Percentiles rank a stretch among this genome's conserved stretches.
phyloP scores from a whole-genome alignment of 2,329 filamentous ascomycete species.

The Xylaria multiplex region DNA sequence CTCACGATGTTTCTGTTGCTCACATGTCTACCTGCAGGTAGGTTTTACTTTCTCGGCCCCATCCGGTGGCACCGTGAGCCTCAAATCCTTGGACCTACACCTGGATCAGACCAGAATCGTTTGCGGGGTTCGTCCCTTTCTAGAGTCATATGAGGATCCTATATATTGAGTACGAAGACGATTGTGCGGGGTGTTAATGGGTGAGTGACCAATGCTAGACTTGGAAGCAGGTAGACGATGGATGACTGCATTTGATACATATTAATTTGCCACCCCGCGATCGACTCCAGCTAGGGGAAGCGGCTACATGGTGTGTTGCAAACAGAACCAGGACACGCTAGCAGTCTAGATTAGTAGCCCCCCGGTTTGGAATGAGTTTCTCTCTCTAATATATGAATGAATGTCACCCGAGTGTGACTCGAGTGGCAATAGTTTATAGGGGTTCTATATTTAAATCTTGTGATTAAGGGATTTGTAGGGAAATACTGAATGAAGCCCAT shows the following conservation, averaged over 20 bases:
- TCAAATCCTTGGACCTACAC: slow-evolving; percentile 31
- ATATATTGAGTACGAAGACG: slow-evolving; percentile 29
- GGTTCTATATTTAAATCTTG: slow-evolving; percentile 31
- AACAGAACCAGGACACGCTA: slow-evolving; percentile 32
- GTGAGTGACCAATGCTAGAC: slow-evolving; percentile 27
- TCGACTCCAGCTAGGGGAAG: slow-evolving; percentile 25
- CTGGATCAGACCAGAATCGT: slow-evolving; percentile 6
- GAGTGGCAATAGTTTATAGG: neutral
- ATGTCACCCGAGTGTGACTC: slow-evolving; percentile 14
- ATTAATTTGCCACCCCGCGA: slow-evolving; percentile 37
- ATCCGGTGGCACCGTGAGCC: slow-evolving; percentile 31
- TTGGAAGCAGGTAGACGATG: slow-evolving; percentile 11
- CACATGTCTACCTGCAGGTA: slow-evolving; percentile 29
- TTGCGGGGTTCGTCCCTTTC: slow-evolving; percentile 29
- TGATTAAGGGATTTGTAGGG: slow-evolving; percentile 5
- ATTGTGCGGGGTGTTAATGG: slow-evolving; percentile 30
- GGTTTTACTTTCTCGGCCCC: slow-evolving; percentile 14
- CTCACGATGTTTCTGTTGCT: slow-evolving; percentile 10
- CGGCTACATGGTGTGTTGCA: slow-evolving; percentile 24
- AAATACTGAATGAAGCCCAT: no score
- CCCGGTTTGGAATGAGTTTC: slow-evolving; percentile 18
- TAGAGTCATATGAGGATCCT: slow-evolving; percentile 25
- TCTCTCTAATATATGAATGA: slow-evolving; percentile 25
- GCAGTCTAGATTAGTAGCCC: slow-evolving; percentile 12
- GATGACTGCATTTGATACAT: slow-evolving; percentile 32